Conservation (phyloP, 345 rosid genomes). For the Mercurialis annua region DNA sequence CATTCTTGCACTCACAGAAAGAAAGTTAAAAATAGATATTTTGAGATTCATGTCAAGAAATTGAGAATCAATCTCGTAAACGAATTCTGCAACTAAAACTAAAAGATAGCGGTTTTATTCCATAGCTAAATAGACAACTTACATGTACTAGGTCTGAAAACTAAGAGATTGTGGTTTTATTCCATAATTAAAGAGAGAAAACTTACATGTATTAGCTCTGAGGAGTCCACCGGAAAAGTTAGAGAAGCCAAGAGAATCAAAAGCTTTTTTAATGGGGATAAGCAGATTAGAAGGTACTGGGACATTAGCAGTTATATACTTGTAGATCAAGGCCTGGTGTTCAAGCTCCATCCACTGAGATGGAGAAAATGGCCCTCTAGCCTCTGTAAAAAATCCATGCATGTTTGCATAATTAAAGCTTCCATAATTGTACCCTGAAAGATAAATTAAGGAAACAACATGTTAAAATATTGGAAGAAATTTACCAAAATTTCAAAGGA, state of each 20-base stretch:
- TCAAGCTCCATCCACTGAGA: constrained; percentile 76
- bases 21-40: background rate
- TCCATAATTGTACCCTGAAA: constrained; percentile 39
- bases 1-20: too few relatives aligned
- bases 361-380: constrained; percentile 60
- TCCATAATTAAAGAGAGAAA: background rate
- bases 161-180: background rate
- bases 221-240: constrained; percentile 38
- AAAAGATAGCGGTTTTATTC: background rate
- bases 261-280: constrained; percentile 50
- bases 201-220: constrained; percentile 51
- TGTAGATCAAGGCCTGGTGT: constrained; percentile 79
- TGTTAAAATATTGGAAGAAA: background rate
- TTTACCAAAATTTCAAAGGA: background rate
- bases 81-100: too few relatives aligned
- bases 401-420: constrained; percentile 45
- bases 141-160: constrained; percentile 51
- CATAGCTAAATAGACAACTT: constrained; percentile 13
- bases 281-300: constrained; percentile 69
- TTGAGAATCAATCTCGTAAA: background rate
- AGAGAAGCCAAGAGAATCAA: constrained; percentile 40
- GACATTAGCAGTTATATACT: constrained; percentile 57
- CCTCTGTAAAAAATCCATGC: constrained; percentile 47
- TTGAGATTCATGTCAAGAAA: background rate
- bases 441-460: background rate